These are phyloP conservation scores for Acer campestre DNA, from an alignment of 345 rosid genomes.

Conservation along the genomic window DNA sequence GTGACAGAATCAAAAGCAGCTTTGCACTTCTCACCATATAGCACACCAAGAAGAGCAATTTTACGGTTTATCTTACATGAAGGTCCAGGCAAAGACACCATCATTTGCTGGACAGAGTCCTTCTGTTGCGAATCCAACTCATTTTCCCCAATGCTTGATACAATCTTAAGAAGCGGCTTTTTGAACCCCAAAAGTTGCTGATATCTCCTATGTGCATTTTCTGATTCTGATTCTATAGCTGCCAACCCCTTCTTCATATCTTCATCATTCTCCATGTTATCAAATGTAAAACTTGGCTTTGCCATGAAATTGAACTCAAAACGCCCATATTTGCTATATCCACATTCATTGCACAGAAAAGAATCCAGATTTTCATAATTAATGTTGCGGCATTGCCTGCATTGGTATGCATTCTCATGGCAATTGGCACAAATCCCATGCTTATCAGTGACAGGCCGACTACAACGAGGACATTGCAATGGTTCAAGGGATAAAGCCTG, in stretches of 20 bases:
- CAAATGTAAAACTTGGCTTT: slow-evolving; percentile 95
- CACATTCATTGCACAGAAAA: slow-evolving; percentile 97
- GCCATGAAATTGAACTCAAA: slow-evolving; percentile 99
- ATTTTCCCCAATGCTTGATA: slow-evolving; percentile 96
- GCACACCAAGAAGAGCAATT: slow-evolving; percentile 96
- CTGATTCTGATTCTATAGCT: slow-evolving; percentile 97
- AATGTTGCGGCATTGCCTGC: slow-evolving; percentile 99
- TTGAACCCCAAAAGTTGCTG: slow-evolving; percentile 99
- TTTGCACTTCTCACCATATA: slow-evolving; percentile 99
- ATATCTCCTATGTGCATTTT: slow-evolving; percentile 99
- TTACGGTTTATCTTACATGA: slow-evolving; percentile 97
- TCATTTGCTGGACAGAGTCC: slow-evolving; percentile 99
- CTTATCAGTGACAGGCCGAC: slow-evolving; percentile 93
- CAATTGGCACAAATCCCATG: slow-evolving; percentile 97
- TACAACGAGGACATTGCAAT: slow-evolving; percentile 98
- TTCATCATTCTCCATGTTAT: slow-evolving; percentile 97
- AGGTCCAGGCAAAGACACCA: slow-evolving; percentile 97
- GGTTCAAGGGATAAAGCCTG: slow-evolving; percentile 98
- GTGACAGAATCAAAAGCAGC: slow-evolving; percentile 99
- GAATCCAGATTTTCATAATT: slow-evolving; percentile 97
- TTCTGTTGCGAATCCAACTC: slow-evolving; percentile 99
- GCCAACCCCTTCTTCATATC: slow-evolving; percentile 99
- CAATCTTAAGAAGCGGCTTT: slow-evolving; percentile 97
- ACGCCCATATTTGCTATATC: slow-evolving; percentile 97
- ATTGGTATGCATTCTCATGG: slow-evolving; percentile 99